Conservation (phyloP, 108 stramenopile species). For the Skeletonema marinoi region DNA sequence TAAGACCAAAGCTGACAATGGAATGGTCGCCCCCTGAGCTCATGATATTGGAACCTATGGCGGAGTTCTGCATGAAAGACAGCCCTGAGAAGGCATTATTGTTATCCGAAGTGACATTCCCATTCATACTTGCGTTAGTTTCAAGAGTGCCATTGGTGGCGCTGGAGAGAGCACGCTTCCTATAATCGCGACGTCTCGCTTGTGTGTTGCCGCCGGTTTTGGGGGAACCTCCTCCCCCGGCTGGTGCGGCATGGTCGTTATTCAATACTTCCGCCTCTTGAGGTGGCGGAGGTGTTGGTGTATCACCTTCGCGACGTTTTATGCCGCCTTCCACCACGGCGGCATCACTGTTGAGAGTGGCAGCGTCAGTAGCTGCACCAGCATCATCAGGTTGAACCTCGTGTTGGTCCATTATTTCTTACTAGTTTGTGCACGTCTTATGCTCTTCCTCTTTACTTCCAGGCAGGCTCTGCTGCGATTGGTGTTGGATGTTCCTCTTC, state of each 20-base stretch:
- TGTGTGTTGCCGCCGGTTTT: constrained; percentile 1
- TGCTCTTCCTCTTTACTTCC: background rate
- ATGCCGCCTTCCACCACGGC: constrained; percentile 22
- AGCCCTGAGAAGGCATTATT: constrained; percentile 15
- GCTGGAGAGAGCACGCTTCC: constrained; percentile 27
- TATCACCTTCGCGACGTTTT: background rate
- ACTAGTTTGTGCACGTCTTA: background rate
- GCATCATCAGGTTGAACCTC: background rate
- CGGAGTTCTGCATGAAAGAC: constrained; percentile 12
- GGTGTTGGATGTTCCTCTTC: background rate
- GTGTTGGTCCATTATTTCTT: background rate
- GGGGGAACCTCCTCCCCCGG: background rate
- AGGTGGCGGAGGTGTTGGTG: constrained; percentile 5
- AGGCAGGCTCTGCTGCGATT: background rate
- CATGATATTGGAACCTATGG: constrained; percentile 5
- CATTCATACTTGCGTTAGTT: background rate
- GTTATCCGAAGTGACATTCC: background rate
- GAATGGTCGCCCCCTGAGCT: constrained; percentile 17
- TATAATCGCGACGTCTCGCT: constrained; percentile 20
- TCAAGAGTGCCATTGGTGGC: background rate
- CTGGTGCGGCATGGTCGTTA: background rate
- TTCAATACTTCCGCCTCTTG: background rate
- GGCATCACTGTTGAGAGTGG: constrained; percentile 29
- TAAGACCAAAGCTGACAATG: constrained; percentile 43
- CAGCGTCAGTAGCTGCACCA: constrained; percentile 15